A percentile compares a stretch with the other conserved stretches of the same genome.
Conservation (phyloP, 1,139 yeast species). For the Pichia inconspicua region DNA sequence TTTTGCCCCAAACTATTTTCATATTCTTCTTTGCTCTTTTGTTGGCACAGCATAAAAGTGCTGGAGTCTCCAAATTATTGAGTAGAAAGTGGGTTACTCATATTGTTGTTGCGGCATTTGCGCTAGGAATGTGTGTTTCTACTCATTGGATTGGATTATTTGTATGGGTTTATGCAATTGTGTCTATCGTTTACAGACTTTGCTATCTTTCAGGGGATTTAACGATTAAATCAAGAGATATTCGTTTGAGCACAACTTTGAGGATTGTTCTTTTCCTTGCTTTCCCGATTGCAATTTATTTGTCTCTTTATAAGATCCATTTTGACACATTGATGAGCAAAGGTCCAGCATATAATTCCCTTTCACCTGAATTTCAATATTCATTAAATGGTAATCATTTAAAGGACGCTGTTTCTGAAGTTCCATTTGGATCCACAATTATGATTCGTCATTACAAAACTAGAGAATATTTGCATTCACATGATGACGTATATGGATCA, state of each 20-base stretch:
- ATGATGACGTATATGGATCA: constrained; percentile 41
- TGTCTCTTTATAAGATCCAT: constrained; percentile 43
- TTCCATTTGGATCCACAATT: constrained; percentile 58
- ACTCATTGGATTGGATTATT: constrained; percentile 49
- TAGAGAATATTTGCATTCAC: constrained; percentile 66
- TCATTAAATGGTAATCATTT: constrained; percentile 38
- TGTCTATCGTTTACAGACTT: constrained; percentile 35
- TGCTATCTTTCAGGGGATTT: constrained; percentile 59
- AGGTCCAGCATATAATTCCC: constrained; percentile 44
- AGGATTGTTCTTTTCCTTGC: constrained; percentile 34
- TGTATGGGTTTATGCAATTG: constrained; percentile 44
- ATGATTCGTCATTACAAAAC: constrained; percentile 57
- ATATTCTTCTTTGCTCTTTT: constrained; percentile 39
- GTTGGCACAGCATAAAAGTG: constrained; percentile 37
- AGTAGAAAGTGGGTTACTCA: constrained; percentile 38
- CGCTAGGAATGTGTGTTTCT: constrained; percentile 46
- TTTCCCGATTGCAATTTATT: constrained; percentile 46
- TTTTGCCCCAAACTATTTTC: constrained; percentile 46
- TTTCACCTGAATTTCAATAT: constrained; percentile 55
- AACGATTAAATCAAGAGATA: constrained; percentile 28
- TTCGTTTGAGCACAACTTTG: constrained; percentile 30
- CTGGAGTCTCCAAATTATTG: constrained; percentile 33
- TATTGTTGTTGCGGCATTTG: constrained; percentile 39
- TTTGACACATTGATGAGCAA: constrained; percentile 37
- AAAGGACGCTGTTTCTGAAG: constrained; percentile 38